Percentiles rank a stretch among this genome's conserved stretches.
phyloP scores from a whole-genome alignment of 1,284 basidiomycete species.

The Leccinum proliferum region DNA sequence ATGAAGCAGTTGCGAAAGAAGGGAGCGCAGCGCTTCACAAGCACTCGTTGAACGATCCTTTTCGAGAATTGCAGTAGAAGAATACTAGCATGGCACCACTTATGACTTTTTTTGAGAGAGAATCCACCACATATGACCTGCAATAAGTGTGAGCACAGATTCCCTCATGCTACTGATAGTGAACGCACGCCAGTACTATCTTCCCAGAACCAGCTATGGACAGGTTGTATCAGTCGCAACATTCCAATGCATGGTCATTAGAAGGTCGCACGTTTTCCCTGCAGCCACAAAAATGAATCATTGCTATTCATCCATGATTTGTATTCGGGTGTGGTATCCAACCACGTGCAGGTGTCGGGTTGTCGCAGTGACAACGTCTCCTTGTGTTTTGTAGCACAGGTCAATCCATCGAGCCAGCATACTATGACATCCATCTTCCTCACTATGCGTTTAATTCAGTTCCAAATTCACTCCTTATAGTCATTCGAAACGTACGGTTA shows the following conservation, averaged over 20 bases:
- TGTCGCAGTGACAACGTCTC: neutral
- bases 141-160: too few relatives aligned
- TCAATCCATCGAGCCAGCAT: conserved; percentile 5
- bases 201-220: neutral
- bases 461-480: neutral
- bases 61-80: conserved; percentile 12
- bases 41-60: conserved; percentile 5
- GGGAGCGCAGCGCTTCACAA: conserved; percentile 8
- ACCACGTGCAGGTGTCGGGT: neutral
- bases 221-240: neutral
- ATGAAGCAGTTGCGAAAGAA: conserved; percentile 8
- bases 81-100: neutral
- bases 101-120: neutral
- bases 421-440: neutral
- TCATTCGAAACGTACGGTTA: neutral
- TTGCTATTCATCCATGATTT: neutral
- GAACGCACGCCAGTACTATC: neutral
- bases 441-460: neutral
- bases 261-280: neutral
- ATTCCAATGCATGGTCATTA: neutral
- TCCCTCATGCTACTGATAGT: too few relatives aligned
- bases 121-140: too few relatives aligned
- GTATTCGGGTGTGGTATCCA: neutral
- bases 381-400: conserved; percentile 1
- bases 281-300: neutral